phyloP scores from a whole-genome alignment of 352 stramenopile genomes.

The Phytopythium boreale region DNA sequence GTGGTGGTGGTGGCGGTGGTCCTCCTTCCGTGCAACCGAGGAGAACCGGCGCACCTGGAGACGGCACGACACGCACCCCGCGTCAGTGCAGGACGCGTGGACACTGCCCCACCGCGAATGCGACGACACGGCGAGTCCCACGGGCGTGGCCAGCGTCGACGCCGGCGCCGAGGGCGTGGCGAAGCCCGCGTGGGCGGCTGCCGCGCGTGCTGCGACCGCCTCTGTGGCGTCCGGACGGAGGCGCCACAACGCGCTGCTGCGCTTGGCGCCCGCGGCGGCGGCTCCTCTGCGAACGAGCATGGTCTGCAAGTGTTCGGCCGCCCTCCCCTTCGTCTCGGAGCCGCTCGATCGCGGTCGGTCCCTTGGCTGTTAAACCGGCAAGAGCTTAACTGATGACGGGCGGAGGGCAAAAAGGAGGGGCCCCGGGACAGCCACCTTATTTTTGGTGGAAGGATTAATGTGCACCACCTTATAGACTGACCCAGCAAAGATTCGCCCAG shows the following conservation, averaged over 20 bases:
- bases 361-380: not conserved
- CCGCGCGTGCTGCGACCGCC: not conserved
- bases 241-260: conserved; percentile 14
- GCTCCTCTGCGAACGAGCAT: conserved; percentile 24
- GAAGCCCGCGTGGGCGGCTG: not conserved
- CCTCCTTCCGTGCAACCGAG: conserved; percentile 14
- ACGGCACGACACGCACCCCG: not conserved
- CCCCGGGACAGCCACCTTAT: not conserved
- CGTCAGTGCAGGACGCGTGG: not conserved
- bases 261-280: conserved; percentile 3
- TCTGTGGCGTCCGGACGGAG: not conserved
- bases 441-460: not conserved
- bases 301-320: not conserved
- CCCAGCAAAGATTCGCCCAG: no score
- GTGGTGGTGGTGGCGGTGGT: conserved; percentile 8
- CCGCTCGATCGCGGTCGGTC: no score
- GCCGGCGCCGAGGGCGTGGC: not conserved
- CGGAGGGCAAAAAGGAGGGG: not conserved
- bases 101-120: not conserved
- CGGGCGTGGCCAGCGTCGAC: not conserved
- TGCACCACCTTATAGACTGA: not conserved
- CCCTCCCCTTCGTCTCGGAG: not conserved
- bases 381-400: not conserved
- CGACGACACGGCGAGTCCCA: not conserved
- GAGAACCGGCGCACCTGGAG: conserved; percentile 16